Evolutionary conservation across 305 asterid species (phyloP), one percentile per base, ranked within the genome.

Genomic region (Ajuga reptans): DNA sequence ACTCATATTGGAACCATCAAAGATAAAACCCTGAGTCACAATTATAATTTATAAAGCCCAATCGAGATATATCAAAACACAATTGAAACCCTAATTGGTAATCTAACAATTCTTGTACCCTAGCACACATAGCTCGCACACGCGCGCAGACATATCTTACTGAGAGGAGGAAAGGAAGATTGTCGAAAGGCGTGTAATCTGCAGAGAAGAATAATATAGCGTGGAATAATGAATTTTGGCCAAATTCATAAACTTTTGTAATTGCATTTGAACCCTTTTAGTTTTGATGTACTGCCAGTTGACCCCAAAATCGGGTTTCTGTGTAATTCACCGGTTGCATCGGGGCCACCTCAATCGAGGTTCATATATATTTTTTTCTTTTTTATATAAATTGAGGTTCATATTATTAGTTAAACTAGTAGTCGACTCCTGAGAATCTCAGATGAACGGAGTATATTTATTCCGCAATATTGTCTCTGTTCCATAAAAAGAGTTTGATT

Each of bases 101-200:
- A 54, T 55, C 37, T 29, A 4, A 10, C 9, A 55, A 33, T 45
- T 10, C 29, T 2, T 47, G 21, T 9, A 24, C 43, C 46, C 24
- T 21, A 3, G 36, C 6, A 29, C 16, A 9, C 11, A 21, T 4
- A 27, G 7, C 9, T 7, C 10, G 39, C 58, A 34, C 18, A 10
- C 12, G 17, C 45, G 6, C 24, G 4, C 3, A 12, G 9, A 24
- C 36, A 31, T 64, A 66, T 67, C 66, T 56, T 8, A 10, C 7
- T 66, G 10, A 9, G 61, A 65, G 37, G 47, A 54, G 58, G 76
- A 29, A 31, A 0, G 29, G 72, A 15, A 17, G 71, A 34, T 54
- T 42, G 72, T 52, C 17, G 24, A 64, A 54, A 54, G 6, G 59
- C 71, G 68, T 64, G 72, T 14, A 33, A 47, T 27, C 39, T 42